Evolutionary conservation across 176 grass and related monocot genomes (phyloP), one percentile per base, ranked within the genome.

Genomic region (Zea luxurians): DNA sequence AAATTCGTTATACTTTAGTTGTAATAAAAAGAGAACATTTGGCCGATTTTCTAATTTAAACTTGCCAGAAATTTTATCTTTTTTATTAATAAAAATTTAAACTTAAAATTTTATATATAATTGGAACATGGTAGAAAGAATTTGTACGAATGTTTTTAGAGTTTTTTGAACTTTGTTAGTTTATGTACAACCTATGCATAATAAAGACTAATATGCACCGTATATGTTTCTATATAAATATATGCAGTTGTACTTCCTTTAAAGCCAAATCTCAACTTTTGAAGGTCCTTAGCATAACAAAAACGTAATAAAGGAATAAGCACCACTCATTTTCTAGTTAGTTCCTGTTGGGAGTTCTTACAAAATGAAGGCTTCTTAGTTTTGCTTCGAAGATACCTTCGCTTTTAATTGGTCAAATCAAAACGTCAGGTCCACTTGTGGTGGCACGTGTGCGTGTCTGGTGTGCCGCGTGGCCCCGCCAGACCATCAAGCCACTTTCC

Each of bases 361-460:
- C 45, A 35, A 40, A 50, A 37, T 78, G 20, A 65, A 78, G 37
- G 9, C 4, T 53, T 8, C 40, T 16, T 37, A 43, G 17, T 63
- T 59, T 85, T 73, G 60, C 76, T 79, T 85, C 17, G 48, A 79
- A 79, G 76, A 48, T 8, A 79, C 41, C 27, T 48, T 64, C 12
- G 1, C 68, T 41, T 79, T 73, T 54, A 69, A 70, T 84, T 61
- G 21, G 81, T 80, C 86, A 83, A 75, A 66, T 66, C 83, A 85
- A 18, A 40, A 4, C 7, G 50, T 66, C n/a, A 63, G 76, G 41
- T 13, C 59, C 77, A 80, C 70, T 48, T 18, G 16, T 17, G 63
- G 36, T 75, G 4, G 57, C 86, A 76, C 82, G 81, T 88, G 86
- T 76, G 86, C 86, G 11, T 84, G 86, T 88, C 64, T 65, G 17